Base-by-base conservation (phyloP, 495 filamentous ascomycete genomes). In the Pyrenopolyporus hunteri region DNA sequence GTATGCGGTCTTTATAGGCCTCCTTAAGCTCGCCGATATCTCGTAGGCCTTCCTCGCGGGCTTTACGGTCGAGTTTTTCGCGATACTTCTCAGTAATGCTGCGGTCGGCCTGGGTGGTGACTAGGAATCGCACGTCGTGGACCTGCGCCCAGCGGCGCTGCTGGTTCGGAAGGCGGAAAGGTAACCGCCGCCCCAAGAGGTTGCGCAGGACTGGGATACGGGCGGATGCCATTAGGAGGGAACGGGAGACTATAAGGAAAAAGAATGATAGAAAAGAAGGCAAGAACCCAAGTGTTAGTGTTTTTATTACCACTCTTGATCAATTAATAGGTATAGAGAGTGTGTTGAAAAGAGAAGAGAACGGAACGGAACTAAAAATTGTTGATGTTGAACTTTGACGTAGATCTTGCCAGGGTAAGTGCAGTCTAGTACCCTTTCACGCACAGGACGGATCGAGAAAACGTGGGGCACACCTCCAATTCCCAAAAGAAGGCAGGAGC, bases 101-200 rank as follows among this genome's bases (percentile, higher is more conserved):
- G 26, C 86, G 85, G 20, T 84, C 76, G 37, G 83, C 66, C 74
- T 79, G 71, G 22, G 80, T 77, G 23, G 79, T 80, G 17, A 88
- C 89, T 14, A 96, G 79, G 79, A 94, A 96, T 36, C 93, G 91
- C 37, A 95, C 87, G 75, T 97, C 91, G 74, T 93, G 90, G 7
- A 96, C 92, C 60, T 89, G 90, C 6, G 94, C 95, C 89, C 90
- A 93, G 64, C 95, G 85, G 47, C 89, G 82, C 69, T 98, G 94
- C 61, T 72, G 66, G 14, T 40, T 59, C 47, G 72, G 71, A 16
- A 68, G 57, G 1, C 64, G 23, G 13, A 67, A 60, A 5, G 68
- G 22, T 16, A 65, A 62, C 11, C 44, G 57, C 8, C 66, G 64
- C 19, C 59, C 59, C 10, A 60, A 33, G 26, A 77, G 66, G 70